Evolutionary conservation across 2,329 filamentous ascomycete species (phyloP), one percentile per base, ranked within the genome.

Genomic region (Exophiala xenobiotica): DNA sequence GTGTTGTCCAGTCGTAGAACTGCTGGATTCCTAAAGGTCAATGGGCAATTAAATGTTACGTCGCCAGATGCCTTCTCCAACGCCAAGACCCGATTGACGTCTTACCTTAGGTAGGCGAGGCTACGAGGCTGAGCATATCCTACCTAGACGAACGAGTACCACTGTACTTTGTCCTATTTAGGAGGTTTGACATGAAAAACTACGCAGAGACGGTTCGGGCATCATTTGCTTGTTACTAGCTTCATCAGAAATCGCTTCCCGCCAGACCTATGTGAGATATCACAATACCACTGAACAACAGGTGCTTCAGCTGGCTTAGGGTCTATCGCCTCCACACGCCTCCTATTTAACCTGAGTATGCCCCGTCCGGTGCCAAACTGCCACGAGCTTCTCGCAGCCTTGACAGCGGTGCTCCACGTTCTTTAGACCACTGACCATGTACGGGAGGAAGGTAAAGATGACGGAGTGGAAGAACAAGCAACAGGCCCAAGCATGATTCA

Each of bases 371-470:
- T 51, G 48, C 48, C 48, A 51, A 23, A 46, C 23, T 7, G 48
- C 48, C 2, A 51, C 29, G 18, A 18, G 33, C 26, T 51, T 51
- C 3, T 26, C 41, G 18, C 48, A 51, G 12, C 14, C 20, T 23
- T 31, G 38, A 33, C 48, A 51, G 6, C 42, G 41, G 26, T 51
- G 48, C 48, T 40, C 33, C 3, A 51, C 41, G 9, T 51, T 51
- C 42, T 51, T 51, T 3, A 51, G 35, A n/a, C 48, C 37, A 19
- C 48, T 51, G 24, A 41, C 40, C 48, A 51, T 45, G 37, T 51
- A 51, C 5, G 48, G 48, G 18, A 24, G 31, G 14, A 39, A 51
- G 4, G 48, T 41, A 26, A 51, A 51, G 6, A 51, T 12, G 31
- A 51, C 12, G 16, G 41, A 39, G n/a, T 31, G 44, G 18, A 51